These are phyloP conservation scores for Phytophthora litchii DNA, from an alignment of 352 stramenopile species.

Conservation along the genomic window DNA sequence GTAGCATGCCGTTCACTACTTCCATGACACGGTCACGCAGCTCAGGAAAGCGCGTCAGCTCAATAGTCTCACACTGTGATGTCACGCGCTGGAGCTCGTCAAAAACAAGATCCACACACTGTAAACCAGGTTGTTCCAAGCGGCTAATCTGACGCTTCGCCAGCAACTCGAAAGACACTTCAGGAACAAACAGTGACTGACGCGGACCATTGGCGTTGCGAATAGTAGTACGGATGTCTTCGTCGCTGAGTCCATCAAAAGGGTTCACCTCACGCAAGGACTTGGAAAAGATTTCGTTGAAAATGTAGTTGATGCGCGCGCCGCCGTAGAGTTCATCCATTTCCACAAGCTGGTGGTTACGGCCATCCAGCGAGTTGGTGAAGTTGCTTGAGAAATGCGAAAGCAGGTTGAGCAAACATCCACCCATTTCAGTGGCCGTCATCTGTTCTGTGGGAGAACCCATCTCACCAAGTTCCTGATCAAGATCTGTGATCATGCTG, in stretches of 20 bases:
- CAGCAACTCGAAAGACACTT: constrained; percentile 99
- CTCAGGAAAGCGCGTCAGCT: constrained; percentile 95
- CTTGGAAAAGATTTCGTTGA: constrained; percentile 96
- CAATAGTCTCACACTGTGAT: constrained; percentile 94
- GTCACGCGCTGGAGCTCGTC: constrained; percentile 98
- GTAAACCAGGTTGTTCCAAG: constrained; percentile 94
- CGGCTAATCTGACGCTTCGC: constrained; percentile 97
- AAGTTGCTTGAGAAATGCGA: constrained; percentile 92
- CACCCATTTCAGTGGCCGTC: constrained; percentile 91
- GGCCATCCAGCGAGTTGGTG: constrained; percentile 90
- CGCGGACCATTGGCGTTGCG: constrained; percentile 98
- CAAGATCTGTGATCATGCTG: constrained; percentile 95
- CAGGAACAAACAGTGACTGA: constrained; percentile 98
- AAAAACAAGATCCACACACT: constrained; percentile 99
- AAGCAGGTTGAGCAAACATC: constrained; percentile 94
- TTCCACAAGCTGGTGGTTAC: constrained; percentile 83
- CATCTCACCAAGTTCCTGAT: constrained; percentile 96
- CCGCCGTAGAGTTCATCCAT: constrained; percentile 96
- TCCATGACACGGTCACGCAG: constrained; percentile 96
- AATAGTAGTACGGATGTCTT: constrained; percentile 99
- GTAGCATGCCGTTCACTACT: constrained; percentile 91
- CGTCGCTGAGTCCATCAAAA: constrained; percentile 97
- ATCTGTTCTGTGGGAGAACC: constrained; percentile 91
- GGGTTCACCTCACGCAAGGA: constrained; percentile 92
- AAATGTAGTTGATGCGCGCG: constrained; percentile 98